phyloP scores from a whole-genome alignment of 768 basidiomycete species.

The Cyathus striatus region DNA sequence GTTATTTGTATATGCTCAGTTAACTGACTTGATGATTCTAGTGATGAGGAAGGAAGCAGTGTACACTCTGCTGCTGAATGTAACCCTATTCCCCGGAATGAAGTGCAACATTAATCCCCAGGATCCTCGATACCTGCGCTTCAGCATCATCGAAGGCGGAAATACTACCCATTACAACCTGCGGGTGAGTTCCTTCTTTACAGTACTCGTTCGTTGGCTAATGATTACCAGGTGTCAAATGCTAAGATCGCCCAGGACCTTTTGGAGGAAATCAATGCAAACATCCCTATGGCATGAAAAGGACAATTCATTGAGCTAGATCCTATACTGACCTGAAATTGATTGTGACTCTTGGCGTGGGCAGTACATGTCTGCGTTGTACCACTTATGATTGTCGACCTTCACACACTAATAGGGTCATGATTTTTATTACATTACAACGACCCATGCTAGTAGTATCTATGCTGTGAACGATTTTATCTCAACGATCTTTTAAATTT shows the following conservation, averaged over 20 bases:
- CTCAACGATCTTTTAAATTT: no score
- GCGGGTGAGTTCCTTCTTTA: conserved; percentile 41
- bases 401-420: no score
- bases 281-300: conserved; percentile 37
- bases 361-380: no score
- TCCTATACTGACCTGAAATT: no score
- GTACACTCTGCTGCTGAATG: conserved; percentile 67
- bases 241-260: conserved; percentile 70
- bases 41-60: conserved; percentile 89
- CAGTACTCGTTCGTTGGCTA: conserved; percentile 5
- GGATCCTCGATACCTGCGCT: conserved; percentile 75
- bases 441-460: no score
- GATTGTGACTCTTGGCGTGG: no score
- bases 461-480: no score
- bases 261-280: conserved; percentile 48
- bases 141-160: conserved; percentile 65
- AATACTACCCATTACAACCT: conserved; percentile 68
- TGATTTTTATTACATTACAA: no score
- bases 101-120: conserved; percentile 58
- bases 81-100: conserved; percentile 77
- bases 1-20: conserved; percentile 7
- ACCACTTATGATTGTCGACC: no score
- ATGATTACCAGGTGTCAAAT: conserved; percentile 46
- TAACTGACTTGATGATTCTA: conserved; percentile 18
- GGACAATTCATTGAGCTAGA: no score